Conservation (phyloP, 129 eudicot genomes). For the Lactuca saligna region DNA sequence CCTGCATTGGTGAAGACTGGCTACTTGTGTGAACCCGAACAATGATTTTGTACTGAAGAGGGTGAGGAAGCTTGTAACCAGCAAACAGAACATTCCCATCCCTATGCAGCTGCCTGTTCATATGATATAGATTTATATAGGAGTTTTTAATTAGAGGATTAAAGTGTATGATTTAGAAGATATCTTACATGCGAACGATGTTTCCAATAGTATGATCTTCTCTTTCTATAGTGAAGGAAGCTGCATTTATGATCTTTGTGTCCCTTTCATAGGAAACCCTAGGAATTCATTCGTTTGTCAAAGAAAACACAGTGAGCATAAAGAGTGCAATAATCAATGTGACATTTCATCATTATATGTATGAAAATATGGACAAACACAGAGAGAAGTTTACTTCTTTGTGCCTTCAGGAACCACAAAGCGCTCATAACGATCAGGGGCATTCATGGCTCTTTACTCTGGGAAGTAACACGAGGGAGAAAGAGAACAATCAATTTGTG, state of each 20-base stretch:
- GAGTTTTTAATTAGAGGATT: slow-evolving; percentile 15
- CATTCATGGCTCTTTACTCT: slow-evolving; percentile 55
- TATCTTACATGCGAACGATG: slow-evolving; percentile 75
- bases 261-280: slow-evolving; percentile 98
- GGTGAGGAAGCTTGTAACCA: slow-evolving; percentile 98
- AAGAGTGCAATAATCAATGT: background rate
- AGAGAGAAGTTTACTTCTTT: slow-evolving; percentile 48
- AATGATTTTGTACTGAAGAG: slow-evolving; percentile 92
- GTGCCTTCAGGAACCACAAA: slow-evolving; percentile 91
- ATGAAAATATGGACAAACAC: background rate
- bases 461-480: background rate
- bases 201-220: slow-evolving; percentile 96
- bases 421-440: slow-evolving; percentile 88
- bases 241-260: slow-evolving; percentile 93
- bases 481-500: background rate
- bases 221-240: slow-evolving; percentile 83
- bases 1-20: slow-evolving; percentile 93
- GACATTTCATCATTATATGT: background rate
- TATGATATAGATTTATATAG: background rate
- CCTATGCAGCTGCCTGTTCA: slow-evolving; percentile 90
- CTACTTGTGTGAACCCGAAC: slow-evolving; percentile 91
- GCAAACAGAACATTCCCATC: slow-evolving; percentile 86
- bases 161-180: background rate
- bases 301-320: slow-evolving; percentile 19
- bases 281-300: slow-evolving; percentile 8